Evolutionary conservation across 495 filamentous ascomycete genomes (phyloP), one percentile per base, ranked within the genome.

Genomic region (Aspergillus cavernicola): DNA sequence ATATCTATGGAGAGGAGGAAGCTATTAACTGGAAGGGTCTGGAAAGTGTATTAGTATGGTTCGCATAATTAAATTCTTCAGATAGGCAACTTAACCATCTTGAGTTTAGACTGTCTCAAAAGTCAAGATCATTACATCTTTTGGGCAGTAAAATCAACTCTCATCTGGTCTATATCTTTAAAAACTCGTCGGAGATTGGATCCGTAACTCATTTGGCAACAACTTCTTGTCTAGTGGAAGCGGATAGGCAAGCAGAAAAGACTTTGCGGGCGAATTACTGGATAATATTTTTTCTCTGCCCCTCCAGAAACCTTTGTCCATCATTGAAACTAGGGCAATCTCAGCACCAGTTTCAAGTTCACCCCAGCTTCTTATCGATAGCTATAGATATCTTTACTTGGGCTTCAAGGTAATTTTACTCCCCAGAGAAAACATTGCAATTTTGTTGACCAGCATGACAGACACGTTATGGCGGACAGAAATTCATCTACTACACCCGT

Each of bases 401-500:
- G n/a, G n/a, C n/a, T 29, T 29, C 18, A 37, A 35, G 36, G 26
- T 43, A n/a, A 46, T 5, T 29, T n/a, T n/a, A n/a, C 26, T 29
- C 9, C 26, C 4, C 26, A 5, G 26, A 9, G 26, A 33, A 13
- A 3, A 11, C 31, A 33, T 3, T 11, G 31, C 9, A 47, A 23
- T 4, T 15, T 47, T 20, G 22, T 19, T 46, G 23, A 56, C 22
- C 11, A 19, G 51, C 20, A 33, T 40, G 12, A 18, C 24, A 44
- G 50, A 36, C 11, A 18, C 39, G 58, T 42, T 44, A 73, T 70
- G 68, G 46, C 46, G 50, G 62, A 60, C 45, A 58, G 63, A 26
- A 49, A 2, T 22, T 19, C 50, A 12, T 50, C 55, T 16, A 49
- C 59, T 54, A 86, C 85, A 62, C 63, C 60, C 42, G 58, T 64